phyloP scores from a whole-genome alignment of 805 yeast species.

The Candida ortonii region DNA sequence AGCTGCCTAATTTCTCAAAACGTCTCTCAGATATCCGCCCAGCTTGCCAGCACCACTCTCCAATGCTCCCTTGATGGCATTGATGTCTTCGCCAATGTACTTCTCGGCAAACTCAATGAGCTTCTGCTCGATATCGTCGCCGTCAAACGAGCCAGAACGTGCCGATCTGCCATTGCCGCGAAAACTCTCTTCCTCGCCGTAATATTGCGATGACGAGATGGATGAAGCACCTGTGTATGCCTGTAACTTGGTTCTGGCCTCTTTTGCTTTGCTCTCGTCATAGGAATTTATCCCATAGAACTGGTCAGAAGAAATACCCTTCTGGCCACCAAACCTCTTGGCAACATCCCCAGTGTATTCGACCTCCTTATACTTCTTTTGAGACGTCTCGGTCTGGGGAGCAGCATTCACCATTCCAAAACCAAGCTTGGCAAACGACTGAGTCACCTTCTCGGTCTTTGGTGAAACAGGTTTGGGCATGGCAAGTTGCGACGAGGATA shows the following conservation, averaged over 20 bases:
- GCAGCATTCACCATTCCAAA: constrained; percentile 84
- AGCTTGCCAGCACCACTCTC: constrained; percentile 92
- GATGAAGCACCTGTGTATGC: constrained; percentile 83
- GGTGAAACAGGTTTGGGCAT: constrained; percentile 18
- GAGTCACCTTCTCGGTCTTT: constrained; percentile 49
- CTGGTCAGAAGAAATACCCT: constrained; percentile 95
- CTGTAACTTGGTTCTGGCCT: constrained; percentile 79
- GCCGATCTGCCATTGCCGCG: constrained; percentile 29
- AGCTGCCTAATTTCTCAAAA: constrained; percentile 45
- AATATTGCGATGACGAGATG: constrained; percentile 88
- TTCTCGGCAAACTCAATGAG: constrained; percentile 61
- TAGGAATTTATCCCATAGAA: constrained; percentile 84
- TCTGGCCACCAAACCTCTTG: constrained; percentile 79
- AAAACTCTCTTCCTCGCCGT: constrained; percentile 51
- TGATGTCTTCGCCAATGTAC: constrained; percentile 80
- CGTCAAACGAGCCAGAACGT: constrained; percentile 29
- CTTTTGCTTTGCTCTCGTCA: constrained; percentile 73
- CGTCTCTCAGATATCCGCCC: constrained; percentile 83
- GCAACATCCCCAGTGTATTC: constrained; percentile 73
- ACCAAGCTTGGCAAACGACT: constrained; percentile 77
- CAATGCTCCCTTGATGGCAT: constrained; percentile 82
- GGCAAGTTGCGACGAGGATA: constrained; percentile 18
- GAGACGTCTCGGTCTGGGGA: constrained; percentile 30
- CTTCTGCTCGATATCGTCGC: constrained; percentile 50
- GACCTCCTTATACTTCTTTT: constrained; percentile 31